Evolutionary conservation across 1,284 basidiomycete genomes (phyloP).

Genomic region (Ustilago bromivora): DNA sequence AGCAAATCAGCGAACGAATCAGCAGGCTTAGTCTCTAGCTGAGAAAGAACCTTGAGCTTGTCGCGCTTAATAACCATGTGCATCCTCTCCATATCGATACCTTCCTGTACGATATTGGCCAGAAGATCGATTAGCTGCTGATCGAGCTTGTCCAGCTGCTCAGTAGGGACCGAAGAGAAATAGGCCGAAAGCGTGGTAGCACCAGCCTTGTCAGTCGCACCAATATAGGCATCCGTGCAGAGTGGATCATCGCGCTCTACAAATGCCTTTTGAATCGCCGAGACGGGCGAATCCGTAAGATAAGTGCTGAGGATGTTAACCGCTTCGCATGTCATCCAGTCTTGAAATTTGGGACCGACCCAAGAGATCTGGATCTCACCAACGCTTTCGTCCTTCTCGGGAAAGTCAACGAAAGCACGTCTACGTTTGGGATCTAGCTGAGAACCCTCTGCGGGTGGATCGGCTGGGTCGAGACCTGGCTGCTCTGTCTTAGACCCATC

Average conservation of each 20-base stretch:
- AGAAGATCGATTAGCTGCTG: conserved; percentile 80
- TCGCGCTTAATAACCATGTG: conserved; percentile 86
- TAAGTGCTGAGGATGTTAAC: conserved; percentile 85
- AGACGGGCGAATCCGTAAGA: conserved; percentile 83
- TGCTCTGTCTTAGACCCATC: conserved; percentile 52
- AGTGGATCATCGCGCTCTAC: conserved; percentile 91
- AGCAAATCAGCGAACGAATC: conserved; percentile 75
- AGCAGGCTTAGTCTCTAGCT: conserved; percentile 70
- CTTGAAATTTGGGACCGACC: conserved; percentile 81
- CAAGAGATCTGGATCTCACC: conserved; percentile 87
- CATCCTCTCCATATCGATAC: conserved; percentile 94
- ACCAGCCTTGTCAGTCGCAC: conserved; percentile 78
- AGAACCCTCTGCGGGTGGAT: conserved; percentile 44
- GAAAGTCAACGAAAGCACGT: conserved; percentile 85
- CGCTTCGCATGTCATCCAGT: conserved; percentile 84
- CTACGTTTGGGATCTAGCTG: conserved; percentile 52
- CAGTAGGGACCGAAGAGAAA: conserved; percentile 85
- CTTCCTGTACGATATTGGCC: conserved; percentile 78
- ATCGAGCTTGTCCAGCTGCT: conserved; percentile 81
- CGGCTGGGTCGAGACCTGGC: conserved; percentile 59
- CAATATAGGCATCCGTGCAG: conserved; percentile 85
- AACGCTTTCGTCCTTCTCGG: conserved; percentile 95
- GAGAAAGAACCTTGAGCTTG: conserved; percentile 77
- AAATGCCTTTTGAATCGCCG: conserved; percentile 91
- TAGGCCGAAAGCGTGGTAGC: conserved; percentile 81